A percentile compares a stretch with the other conserved stretches of the same genome.
Evolutionary conservation across 441 rosid species (phyloP).

Genomic region (Brassica hybrid): DNA sequence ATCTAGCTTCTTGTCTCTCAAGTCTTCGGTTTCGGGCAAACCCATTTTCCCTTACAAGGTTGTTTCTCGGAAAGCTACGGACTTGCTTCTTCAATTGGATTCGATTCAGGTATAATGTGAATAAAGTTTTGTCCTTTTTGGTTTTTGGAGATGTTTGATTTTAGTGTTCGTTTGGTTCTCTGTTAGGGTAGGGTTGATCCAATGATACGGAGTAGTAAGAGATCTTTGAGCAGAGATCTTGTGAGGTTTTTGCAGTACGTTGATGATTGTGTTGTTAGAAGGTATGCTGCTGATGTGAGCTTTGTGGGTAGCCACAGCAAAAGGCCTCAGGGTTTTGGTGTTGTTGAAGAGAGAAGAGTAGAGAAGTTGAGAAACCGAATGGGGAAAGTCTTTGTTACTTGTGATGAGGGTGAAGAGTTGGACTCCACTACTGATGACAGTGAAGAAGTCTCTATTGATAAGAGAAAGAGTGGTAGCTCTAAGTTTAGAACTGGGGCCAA

Average conservation of each 20-base stretch:
- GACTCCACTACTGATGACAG: slow-evolving; percentile 50
- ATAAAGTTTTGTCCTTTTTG: background rate
- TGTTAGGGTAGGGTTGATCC: slow-evolving; percentile 69
- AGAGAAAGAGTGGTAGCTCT: background rate
- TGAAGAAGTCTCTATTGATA: slow-evolving; percentile 25
- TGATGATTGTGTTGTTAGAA: slow-evolving; percentile 58
- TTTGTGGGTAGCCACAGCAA: no score
- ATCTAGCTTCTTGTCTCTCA: slow-evolving; percentile 67
- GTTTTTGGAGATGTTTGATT: background rate
- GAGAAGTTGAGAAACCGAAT: slow-evolving; percentile 13
- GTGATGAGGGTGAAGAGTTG: slow-evolving; percentile 60
- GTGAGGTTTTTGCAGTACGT: slow-evolving; percentile 64
- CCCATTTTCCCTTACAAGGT: slow-evolving; percentile 48
- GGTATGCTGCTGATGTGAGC: slow-evolving; percentile 11
- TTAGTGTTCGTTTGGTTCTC: slow-evolving; percentile 3
- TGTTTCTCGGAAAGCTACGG: slow-evolving; percentile 63
- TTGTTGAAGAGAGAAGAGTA: slow-evolving; percentile 20
- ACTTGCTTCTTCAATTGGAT: slow-evolving; percentile 73
- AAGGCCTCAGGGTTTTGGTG: no score
- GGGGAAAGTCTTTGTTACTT: slow-evolving; percentile 49
- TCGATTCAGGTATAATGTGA: slow-evolving; percentile 66
- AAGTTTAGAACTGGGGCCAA: slow-evolving; percentile 9
- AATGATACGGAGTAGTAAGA: slow-evolving; percentile 79
- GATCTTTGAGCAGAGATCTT: slow-evolving; percentile 71
- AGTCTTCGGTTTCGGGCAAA: slow-evolving; percentile 60